Percentiles rank a stretch among this genome's conserved stretches.
Evolutionary conservation across 441 rosid genomes (phyloP).

Genomic region (Eutrema salsugineum): DNA sequence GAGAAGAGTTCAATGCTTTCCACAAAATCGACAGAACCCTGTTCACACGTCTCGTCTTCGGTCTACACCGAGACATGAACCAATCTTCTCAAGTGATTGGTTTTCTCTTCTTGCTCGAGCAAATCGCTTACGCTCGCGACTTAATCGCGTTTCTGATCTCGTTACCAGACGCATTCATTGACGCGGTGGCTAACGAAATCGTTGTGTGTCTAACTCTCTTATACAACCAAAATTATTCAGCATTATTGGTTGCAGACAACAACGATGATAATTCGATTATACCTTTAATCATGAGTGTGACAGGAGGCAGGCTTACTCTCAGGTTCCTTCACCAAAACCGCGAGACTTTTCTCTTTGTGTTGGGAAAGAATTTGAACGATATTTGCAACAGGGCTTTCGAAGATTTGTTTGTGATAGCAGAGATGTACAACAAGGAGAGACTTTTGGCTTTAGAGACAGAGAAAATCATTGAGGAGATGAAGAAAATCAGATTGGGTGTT

Average conservation of each 20-base stretch:
- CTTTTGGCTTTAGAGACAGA: background rate
- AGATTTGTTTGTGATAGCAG: conserved; percentile 28
- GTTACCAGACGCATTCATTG: conserved; percentile 32
- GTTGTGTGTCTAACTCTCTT: conserved; percentile 37
- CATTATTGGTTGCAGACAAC: background rate
- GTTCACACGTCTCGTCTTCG: conserved; percentile 41
- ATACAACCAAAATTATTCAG: background rate
- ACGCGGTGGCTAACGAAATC: conserved; percentile 45
- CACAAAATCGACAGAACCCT: conserved; percentile 51
- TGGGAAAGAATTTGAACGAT: conserved; percentile 27
- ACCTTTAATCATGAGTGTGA: conserved; percentile 34
- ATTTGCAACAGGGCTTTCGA: conserved; percentile 47
- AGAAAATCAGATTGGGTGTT: background rate
- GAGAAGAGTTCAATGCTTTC: conserved; percentile 40
- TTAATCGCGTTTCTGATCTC: conserved; percentile 25
- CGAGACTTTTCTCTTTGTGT: background rate
- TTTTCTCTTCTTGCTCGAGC: conserved; percentile 55
- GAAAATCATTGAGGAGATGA: background rate
- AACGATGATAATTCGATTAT: background rate
- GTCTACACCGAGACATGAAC: conserved; percentile 35
- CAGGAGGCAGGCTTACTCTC: conserved; percentile 31
- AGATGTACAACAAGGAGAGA: background rate
- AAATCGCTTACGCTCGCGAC: background rate
- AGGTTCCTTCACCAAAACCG: conserved; percentile 36
- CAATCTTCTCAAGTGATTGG: conserved; percentile 47